A percentile compares a stretch with the other conserved stretches of the same genome.
Conservation (phyloP, 2,329 filamentous ascomycete species). For the Fusarium anguioides region DNA sequence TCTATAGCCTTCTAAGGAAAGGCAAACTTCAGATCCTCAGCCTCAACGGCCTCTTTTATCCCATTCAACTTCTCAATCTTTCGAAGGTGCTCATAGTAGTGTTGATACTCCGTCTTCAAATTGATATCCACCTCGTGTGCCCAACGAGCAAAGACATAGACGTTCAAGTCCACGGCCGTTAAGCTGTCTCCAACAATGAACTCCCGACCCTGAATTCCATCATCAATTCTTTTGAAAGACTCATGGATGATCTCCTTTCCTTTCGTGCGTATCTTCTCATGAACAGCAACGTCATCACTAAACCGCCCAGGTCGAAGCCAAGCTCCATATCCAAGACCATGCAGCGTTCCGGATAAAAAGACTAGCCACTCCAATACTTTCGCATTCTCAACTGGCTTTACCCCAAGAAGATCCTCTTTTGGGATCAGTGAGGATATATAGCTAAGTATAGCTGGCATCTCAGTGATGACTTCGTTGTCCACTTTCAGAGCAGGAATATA, state of each 20-base stretch:
- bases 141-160: constrained; percentile 41
- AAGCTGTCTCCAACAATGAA: constrained; percentile 21
- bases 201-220: not conserved
- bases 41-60: not conserved
- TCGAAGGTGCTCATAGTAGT: not conserved
- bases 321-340: constrained; percentile 45
- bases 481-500: constrained; percentile 49
- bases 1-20: not conserved
- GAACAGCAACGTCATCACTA: constrained; percentile 25
- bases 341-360: constrained; percentile 49
- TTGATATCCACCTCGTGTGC: constrained; percentile 10
- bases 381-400: constrained; percentile 31
- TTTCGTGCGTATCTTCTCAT: constrained; percentile 1
- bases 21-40: not conserved
- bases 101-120: constrained; percentile 13
- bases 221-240: constrained; percentile 15
- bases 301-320: constrained; percentile 45
- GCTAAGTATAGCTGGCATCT: constrained; percentile 48
- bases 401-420: constrained; percentile 37
- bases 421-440: constrained; percentile 47
- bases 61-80: constrained; percentile 17
- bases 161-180: constrained; percentile 34
- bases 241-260: not conserved
- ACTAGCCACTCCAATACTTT: constrained; percentile 49
- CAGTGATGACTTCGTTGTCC: constrained; percentile 47